A percentile compares a stretch with the other conserved stretches of the same genome.
These are phyloP conservation scores for Aspergillus novoparasiticus DNA, from an alignment of 2,329 filamentous ascomycete genomes.

Conservation along the genomic window DNA sequence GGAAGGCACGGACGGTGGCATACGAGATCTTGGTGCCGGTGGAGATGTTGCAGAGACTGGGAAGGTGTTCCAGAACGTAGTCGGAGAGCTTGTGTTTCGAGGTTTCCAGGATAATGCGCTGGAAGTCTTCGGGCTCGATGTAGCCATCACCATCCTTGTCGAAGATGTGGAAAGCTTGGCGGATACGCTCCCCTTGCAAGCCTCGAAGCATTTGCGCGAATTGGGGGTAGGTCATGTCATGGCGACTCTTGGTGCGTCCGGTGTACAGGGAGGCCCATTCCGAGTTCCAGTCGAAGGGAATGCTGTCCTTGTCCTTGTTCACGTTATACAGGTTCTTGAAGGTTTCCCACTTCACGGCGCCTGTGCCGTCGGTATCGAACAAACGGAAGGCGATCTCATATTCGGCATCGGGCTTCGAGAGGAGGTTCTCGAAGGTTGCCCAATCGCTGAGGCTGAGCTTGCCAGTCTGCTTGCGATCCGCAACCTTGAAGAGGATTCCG, in stretches of 20 bases:
- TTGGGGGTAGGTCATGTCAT: constrained; percentile 91
- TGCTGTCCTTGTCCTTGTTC: constrained; percentile 80
- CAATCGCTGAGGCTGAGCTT: constrained; percentile 81
- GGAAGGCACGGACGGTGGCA: constrained; percentile 94
- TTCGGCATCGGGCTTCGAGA: constrained; percentile 92
- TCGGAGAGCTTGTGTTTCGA: constrained; percentile 96
- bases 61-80: constrained; percentile 86
- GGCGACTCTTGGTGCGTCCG: constrained; percentile 81
- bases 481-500: constrained; percentile 86
- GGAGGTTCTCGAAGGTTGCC: constrained; percentile 90
- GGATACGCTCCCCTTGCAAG: constrained; percentile 90
- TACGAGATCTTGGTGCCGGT: constrained; percentile 93
- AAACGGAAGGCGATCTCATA: constrained; percentile 98
- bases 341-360: constrained; percentile 84
- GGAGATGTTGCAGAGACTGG: constrained; percentile 93
- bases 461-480: constrained; percentile 75
- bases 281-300: constrained; percentile 96
- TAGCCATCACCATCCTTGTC: constrained; percentile 92
- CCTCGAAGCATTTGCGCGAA: constrained; percentile 98
- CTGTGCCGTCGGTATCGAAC: constrained; percentile 83
- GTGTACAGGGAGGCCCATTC: constrained; percentile 96
- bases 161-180: constrained; percentile 90
- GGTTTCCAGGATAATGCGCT: constrained; percentile 93
- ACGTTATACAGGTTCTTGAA: constrained; percentile 83
- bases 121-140: constrained; percentile 93